phyloP scores from a whole-genome alignment of 1,139 yeast genomes.

The Pneumocystis canis region DNA sequence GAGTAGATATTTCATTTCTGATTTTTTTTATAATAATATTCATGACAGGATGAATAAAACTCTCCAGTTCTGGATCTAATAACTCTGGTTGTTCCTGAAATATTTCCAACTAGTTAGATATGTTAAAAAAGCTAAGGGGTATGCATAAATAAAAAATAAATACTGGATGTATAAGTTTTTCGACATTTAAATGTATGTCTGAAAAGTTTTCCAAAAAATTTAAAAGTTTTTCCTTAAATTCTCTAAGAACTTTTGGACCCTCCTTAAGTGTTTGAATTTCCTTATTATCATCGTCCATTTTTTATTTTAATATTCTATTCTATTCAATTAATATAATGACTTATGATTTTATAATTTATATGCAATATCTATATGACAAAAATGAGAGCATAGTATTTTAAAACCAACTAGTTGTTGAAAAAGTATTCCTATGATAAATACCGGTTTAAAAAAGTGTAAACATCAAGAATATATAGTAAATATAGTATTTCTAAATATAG shows the following conservation, averaged over 20 bases:
- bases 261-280: neutral
- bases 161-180: neutral
- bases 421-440: too few relatives aligned
- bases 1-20: neutral
- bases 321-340: neutral
- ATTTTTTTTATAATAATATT: slow-evolving; percentile 10
- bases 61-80: slow-evolving; percentile 23
- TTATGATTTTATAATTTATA: neutral
- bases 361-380: neutral
- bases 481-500: too few relatives aligned
- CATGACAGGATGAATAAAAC: slow-evolving; percentile 16
- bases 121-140: neutral
- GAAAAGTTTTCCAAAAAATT: neutral
- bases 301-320: neutral
- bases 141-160: neutral
- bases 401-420: too few relatives aligned
- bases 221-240: neutral
- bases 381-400: too few relatives aligned
- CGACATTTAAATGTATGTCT: neutral
- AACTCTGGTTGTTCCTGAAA: slow-evolving; percentile 27
- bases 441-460: too few relatives aligned
- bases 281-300: neutral
- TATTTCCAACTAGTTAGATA: slow-evolving; percentile 16
- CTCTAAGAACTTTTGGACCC: neutral
- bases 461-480: too few relatives aligned